Base-by-base conservation (phyloP, 306 rosid genomes). In the Citrullus amarus region DNA sequence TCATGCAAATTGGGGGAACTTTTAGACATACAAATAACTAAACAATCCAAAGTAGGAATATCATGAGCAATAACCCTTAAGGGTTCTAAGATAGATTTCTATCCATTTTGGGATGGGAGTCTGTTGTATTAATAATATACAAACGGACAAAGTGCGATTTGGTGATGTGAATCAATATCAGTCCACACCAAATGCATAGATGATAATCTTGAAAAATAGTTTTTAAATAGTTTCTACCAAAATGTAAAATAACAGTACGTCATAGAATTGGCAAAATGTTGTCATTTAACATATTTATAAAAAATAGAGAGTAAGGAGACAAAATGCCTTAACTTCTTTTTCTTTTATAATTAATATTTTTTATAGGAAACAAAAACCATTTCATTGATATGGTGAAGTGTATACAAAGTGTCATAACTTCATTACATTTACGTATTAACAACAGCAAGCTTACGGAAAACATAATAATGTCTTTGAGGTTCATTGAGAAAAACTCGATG, bases 1-100 rank as follows among this genome's bases (percentile, higher is more conserved):
- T 75, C 81, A 82, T 69, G 79, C 70, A 70, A 79, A 80, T 82
- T 72, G 61, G 81, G 79, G 74, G 43, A 82, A 75, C 66, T 61
- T 84, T 86, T 72, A 89, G 85, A 76, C 75, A 75, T 53, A 38
- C 34, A 44, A 80, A 65, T 43, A 39, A 77, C 39, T 16, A 30
- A 55, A 30, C 20, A 51, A 17, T 71, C 43, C 44, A 73, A 15
- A 50, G 55, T 72, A 72, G 48, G 76, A 65, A 65, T 65, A 36
- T 16, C 50, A 65, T 7, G 15, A 38, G 13, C 18, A 38, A 65
- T 39, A n/a, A 67, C 9, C 2, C 48, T 15, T 36, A 9, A 34
- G n/a, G 2, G 28, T 65, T 65, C 14, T 34, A 15, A 38, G 72
- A 34, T 36, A 36, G 72, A 38, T 65, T 65, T 65, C 48, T 65